Conservation (phyloP, 345 rosid genomes). For the Citrus unshiu region DNA sequence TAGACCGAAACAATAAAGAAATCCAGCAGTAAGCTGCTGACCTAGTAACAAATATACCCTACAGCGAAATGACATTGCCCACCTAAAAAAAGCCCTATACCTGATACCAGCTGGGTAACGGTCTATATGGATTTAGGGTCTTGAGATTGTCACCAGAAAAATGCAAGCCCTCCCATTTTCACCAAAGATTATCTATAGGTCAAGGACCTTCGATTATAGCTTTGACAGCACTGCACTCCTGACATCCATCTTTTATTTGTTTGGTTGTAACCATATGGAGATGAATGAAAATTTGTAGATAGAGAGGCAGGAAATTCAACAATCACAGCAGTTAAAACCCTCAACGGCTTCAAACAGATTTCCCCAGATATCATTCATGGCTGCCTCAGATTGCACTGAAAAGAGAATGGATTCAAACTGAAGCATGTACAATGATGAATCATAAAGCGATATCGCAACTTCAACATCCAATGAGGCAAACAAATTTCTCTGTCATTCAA, state of each 20-base stretch:
- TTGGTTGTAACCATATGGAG: not conserved
- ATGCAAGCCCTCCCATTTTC: not conserved
- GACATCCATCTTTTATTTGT: not conserved
- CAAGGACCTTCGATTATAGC: not conserved
- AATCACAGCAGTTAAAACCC: not conserved
- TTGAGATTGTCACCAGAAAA: not conserved
- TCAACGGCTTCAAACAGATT: not conserved
- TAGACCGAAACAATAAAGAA: not conserved
- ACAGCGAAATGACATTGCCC: not conserved
- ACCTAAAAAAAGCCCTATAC: not conserved
- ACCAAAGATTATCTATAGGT: not conserved
- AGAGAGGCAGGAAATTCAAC: not conserved
- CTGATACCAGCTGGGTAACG: not conserved
- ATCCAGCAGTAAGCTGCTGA: not conserved
- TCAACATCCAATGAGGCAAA: constrained; percentile 1
- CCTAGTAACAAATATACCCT: not conserved
- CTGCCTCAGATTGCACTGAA: not conserved
- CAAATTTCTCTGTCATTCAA: not conserved
- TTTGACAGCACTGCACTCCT: not conserved
- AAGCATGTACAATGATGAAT: not conserved
- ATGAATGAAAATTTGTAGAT: not conserved
- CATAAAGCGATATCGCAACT: not conserved
- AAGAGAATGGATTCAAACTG: not conserved
- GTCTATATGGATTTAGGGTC: not conserved
- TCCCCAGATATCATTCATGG: not conserved